Evolutionary conservation across 2,329 filamentous ascomycete species (phyloP), one percentile per base, ranked within the genome.

Genomic region (Diaporthe citri): DNA sequence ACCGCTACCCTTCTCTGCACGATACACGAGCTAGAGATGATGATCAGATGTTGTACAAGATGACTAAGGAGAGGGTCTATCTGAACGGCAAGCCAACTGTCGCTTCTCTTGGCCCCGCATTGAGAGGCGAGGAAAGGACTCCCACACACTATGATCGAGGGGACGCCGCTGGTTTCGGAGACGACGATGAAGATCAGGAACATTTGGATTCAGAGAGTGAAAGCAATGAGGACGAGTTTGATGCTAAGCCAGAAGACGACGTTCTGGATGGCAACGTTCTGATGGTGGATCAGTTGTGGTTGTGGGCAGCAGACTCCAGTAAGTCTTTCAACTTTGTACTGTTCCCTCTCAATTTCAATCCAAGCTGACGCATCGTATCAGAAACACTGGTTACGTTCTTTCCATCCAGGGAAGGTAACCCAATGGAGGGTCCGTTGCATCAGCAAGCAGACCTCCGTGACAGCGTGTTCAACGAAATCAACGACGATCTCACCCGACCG

Each of bases 231-330:
- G 48, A 41, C 7, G 72, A 59, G 22, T 75, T 77, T 0, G 52
- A 41, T 34, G 12, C 31, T 2, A 41, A 34, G 20, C 48, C 34
- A 22, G 84, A 87, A 5, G 81, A 84, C 8, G 80, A 82, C 3
- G 59, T 74, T 12, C 20, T 67, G 28, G 57, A 88, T 48, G 88
- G 89, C 0, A 91, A 91, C 36, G 86, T 89, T 4, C 79, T 92
- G 17, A 92, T 92, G 88, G 88, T 92, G 0, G 90, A 92, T 74
- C 90, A 92, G 77, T 79, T 92, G 2, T 92, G 90, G 90, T 79
- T 92, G 0, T 89, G 87, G 87, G 85, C 83, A 0, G 82, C 88
- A 20, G 84, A 88, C 71, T 85, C 83, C n/a, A 85, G 87, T 88
- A 78, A 81, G 86, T 22, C 13, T 15, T 34, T 12, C 82, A 3